phyloP scores from a whole-genome alignment of 2,329 filamentous ascomycete genomes.

The Elsinoe batatas region DNA sequence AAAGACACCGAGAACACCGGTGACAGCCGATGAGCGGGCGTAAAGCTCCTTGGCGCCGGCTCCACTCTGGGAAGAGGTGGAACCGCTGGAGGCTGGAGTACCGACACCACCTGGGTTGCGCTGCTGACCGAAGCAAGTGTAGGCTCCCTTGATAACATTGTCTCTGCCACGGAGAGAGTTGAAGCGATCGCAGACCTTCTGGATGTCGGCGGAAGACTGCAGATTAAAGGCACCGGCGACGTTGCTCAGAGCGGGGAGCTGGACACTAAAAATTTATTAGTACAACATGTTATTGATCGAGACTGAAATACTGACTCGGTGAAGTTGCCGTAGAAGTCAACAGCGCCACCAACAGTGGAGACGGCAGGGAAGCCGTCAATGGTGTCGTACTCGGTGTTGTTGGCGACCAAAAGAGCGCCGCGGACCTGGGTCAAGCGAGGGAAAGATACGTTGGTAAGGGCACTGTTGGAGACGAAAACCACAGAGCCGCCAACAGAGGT shows the following conservation, averaged over 20 bases:
- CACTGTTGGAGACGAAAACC: constrained; percentile 47
- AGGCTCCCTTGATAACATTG: constrained; percentile 36
- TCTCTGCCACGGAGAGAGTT: constrained; percentile 29
- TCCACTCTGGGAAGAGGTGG: constrained; percentile 21
- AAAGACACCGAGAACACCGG: constrained; percentile 37
- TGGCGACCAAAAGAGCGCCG: constrained; percentile 76
- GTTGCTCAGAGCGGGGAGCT: constrained; percentile 47
- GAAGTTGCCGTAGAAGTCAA: constrained; percentile 80
- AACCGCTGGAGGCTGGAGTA: constrained; percentile 22
- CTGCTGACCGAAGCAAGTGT: constrained; percentile 33
- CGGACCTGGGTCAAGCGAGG: constrained; percentile 57
- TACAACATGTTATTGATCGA: constrained; percentile 9
- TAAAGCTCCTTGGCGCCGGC: constrained; percentile 34
- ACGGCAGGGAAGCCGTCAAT: constrained; percentile 62
- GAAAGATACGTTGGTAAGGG: constrained; percentile 65
- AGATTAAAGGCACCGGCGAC: constrained; percentile 44
- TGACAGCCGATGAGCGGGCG: constrained; percentile 30
- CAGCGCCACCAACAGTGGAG: constrained; percentile 61
- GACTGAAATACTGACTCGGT: constrained; percentile 52
- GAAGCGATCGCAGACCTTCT: constrained; percentile 33
- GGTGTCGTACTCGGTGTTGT: constrained; percentile 66
- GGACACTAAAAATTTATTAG: constrained; percentile 47
- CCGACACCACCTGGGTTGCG: constrained; percentile 29
- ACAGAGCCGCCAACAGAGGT: constrained; percentile 53
- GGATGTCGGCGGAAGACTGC: constrained; percentile 36